Evolutionary conservation across 805 yeast species (phyloP), one percentile per base, ranked within the genome.

Genomic region (Yarrowia yakushimensis): DNA sequence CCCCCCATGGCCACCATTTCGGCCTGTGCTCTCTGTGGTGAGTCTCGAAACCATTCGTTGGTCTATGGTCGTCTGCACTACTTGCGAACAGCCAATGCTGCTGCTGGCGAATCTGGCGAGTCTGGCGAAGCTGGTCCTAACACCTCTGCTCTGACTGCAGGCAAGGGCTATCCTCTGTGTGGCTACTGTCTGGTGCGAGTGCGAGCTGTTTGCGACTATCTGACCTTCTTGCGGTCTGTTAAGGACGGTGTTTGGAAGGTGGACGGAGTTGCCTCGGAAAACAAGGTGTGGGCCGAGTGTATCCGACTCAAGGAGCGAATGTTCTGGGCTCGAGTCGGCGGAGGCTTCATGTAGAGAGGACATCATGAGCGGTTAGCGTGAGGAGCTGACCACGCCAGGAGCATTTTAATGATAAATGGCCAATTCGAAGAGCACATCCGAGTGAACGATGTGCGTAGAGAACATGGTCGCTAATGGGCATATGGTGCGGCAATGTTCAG

Each of bases 21-120:
- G 1, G 84, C 91, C 5, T 93, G 98, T 74, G 79, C 91, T 4
- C 77, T 93, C 43, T 93, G 98, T 76, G 93, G 92, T 6, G 97
- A 92, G 72, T 71, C 74, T 12, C 80, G 96, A 65, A 80, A 81
- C 69, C 90, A 85, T 68, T 79, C 83, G 62, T 77, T 88, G 65
- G 88, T 86, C 67, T 91, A 89, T 73, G 86, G 93, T 1, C 81
- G 98, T 66, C 74, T 90, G 66, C 88, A 91, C 71, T 81, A 82
- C 62, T 76, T 92, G 70, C 85, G 84, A 66, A 75, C 82, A 13
- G 65, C 62, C 18, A 60, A 69, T 12, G 64, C 68, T 25, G 67
- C 66, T 39, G 60, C 64, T 23, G 63, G 65, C n/a, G 69, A 48
- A 30, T n/a, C 62, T 10, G 43, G 65, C 4, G 64, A 52, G 22